These are phyloP conservation scores for Trichoderma oligosporum DNA, from an alignment of 2,329 filamentous ascomycete genomes.

Conservation along the genomic window DNA sequence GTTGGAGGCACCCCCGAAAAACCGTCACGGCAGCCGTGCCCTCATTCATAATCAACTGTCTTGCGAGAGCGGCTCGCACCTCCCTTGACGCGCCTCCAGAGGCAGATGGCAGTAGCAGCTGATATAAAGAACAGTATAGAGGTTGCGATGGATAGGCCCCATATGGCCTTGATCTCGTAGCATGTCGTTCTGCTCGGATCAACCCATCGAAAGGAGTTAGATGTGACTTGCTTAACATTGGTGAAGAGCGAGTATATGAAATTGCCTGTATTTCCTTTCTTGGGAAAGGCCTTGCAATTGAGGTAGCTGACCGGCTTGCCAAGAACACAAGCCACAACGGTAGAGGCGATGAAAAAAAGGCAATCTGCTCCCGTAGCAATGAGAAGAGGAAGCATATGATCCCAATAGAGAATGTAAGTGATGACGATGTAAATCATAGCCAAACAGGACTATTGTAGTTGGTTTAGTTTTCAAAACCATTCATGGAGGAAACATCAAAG, in stretches of 20 bases:
- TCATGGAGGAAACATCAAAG: slow-evolving; percentile 22
- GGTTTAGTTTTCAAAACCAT: neutral
- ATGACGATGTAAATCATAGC: slow-evolving; percentile 75
- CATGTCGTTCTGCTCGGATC: slow-evolving; percentile 61
- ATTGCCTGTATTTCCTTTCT: slow-evolving; percentile 39
- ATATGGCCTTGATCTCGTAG: slow-evolving; percentile 79
- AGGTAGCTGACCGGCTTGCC: slow-evolving; percentile 78
- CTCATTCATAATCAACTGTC: slow-evolving; percentile 49
- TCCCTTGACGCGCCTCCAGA: slow-evolving; percentile 59
- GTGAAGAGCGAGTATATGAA: slow-evolving; percentile 44
- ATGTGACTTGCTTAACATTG: slow-evolving; percentile 31
- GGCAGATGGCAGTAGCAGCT: slow-evolving; percentile 52
- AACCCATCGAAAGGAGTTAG: slow-evolving; percentile 42
- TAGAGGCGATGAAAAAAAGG: slow-evolving; percentile 69
- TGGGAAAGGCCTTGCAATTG: slow-evolving; percentile 58
- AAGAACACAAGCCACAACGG: slow-evolving; percentile 71
- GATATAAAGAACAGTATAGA: slow-evolving; percentile 68
- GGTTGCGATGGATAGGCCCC: slow-evolving; percentile 78
- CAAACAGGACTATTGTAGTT: slow-evolving; percentile 52
- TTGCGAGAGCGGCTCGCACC: slow-evolving; percentile 29
- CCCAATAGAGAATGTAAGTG: slow-evolving; percentile 76
- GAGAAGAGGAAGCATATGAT: slow-evolving; percentile 71
- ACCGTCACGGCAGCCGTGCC: slow-evolving; percentile 46
- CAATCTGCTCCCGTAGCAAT: slow-evolving; percentile 63
- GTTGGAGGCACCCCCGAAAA: slow-evolving; percentile 24